Conservation (phyloP, 495 filamentous ascomycete species). For the Neurospora terricola region DNA sequence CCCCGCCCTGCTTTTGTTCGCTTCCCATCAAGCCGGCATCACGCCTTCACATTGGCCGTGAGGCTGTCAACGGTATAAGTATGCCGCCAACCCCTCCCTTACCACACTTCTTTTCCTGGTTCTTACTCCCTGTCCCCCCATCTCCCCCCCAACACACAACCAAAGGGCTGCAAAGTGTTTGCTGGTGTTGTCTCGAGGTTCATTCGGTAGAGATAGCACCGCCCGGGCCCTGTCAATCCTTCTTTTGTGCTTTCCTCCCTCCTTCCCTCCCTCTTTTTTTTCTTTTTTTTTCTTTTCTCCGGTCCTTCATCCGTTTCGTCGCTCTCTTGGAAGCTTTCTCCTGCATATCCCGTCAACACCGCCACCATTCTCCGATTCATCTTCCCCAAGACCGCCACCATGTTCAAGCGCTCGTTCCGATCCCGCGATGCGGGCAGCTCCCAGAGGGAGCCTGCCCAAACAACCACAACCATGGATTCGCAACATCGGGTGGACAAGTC, state of each 20-base stretch:
- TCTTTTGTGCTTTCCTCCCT: slow-evolving; percentile 34
- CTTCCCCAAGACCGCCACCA: slow-evolving; percentile 36
- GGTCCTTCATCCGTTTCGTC: slow-evolving; percentile 34
- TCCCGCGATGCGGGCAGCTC: slow-evolving; percentile 40
- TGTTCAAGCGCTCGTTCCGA: slow-evolving; percentile 80
- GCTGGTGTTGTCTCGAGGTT: slow-evolving; percentile 33
- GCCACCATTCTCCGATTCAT: slow-evolving; percentile 11
- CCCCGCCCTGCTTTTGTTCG: neutral
- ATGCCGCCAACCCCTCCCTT: slow-evolving; percentile 20
- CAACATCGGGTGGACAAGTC: slow-evolving; percentile 65
- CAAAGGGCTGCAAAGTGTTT: slow-evolving; percentile 42
- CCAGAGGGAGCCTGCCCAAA: slow-evolving; percentile 18
- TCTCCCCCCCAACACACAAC: slow-evolving; percentile 37
- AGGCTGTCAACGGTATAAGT: slow-evolving; percentile 28
- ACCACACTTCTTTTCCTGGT: slow-evolving; percentile 14
- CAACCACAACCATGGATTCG: slow-evolving; percentile 25
- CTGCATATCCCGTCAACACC: slow-evolving; percentile 2
- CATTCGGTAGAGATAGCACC: slow-evolving; percentile 31
- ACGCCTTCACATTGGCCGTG: neutral
- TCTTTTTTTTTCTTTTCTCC: slow-evolving; percentile 9
- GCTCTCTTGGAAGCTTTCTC: slow-evolving; percentile 24
- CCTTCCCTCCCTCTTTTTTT: slow-evolving; percentile 12
- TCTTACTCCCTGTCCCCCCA: slow-evolving; percentile 24
- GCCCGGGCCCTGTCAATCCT: slow-evolving; percentile 42
- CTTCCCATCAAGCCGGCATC: neutral